Evolutionary conservation across 352 stramenopile species (phyloP), one percentile per base, ranked within the genome.

Genomic region (Globisporangium barbulae): DNA sequence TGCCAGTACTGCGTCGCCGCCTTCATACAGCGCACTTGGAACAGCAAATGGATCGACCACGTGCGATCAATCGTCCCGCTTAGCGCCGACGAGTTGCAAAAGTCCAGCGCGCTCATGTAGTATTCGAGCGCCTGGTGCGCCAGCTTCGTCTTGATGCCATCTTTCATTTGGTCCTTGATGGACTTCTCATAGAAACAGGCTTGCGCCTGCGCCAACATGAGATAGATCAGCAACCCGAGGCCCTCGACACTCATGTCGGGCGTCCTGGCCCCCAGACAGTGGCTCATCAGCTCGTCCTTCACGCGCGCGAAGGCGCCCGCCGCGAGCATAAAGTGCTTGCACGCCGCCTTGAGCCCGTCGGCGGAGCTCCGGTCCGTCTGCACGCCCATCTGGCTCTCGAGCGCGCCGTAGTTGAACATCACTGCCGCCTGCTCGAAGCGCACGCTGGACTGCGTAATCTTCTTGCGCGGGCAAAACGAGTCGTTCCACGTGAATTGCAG

Each of bases 151-250:
- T 93, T 91, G 61, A 96, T 83, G 12, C 65, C 76, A 62, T 92
- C 76, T 49, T 91, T 92, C 78, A 91, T 89, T 57, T 85, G 73
- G 69, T 97, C 90, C 55, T 93, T 94, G 33, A 97, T 90, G 21
- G 89, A 82, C 66, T 97, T 97, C 65, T 97, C 88, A 67, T 96
- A 97, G 59, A 96, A 96, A 58, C 89, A 97, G n/a, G 88, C 88
- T 63, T 96, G 87, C 25, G 85, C 85, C 67, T 96, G 87, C 17
- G 85, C 87, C 19, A 96, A 73, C 85, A 96, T 93, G 54, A 96
- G 73, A 49, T 77, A 69, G 35, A 68, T 75, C 15, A 92, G 73
- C 59, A 96, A 74, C n/a, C 73, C 70, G n/a, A 94, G 76, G 1
- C 83, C 83, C 56, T 94, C 85, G 3, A 55, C 31, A 47, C 74